Evolutionary conservation across 2,329 filamentous ascomycete genomes (phyloP).

Genomic region (Diaporthe citriasiana): DNA sequence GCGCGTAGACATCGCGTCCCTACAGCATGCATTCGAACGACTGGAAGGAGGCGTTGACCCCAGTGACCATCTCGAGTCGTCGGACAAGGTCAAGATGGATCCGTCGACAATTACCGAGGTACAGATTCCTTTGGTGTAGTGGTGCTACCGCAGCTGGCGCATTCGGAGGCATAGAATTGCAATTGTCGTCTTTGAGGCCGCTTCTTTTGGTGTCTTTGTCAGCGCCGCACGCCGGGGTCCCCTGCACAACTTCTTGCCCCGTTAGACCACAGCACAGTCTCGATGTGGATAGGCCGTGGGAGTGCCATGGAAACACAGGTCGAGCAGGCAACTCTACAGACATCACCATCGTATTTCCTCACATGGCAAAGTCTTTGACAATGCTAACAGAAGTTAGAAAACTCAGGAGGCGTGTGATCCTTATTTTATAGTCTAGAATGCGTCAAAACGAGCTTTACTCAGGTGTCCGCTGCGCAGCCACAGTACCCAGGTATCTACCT

Average conservation of each 20-base stretch:
- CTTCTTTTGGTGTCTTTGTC: constrained; percentile 28
- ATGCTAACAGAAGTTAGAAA: neutral
- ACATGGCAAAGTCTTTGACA: neutral
- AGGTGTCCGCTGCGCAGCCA: too few relatives aligned
- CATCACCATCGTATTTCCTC: neutral
- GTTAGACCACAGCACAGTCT: neutral
- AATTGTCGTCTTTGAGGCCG: constrained; percentile 15
- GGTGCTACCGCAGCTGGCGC: constrained; percentile 1
- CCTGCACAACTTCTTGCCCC: neutral
- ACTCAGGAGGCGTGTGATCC: neutral
- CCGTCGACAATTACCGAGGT: constrained; percentile 9
- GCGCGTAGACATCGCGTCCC: constrained; percentile 40
- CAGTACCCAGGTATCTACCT: too few relatives aligned
- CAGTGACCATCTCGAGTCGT: constrained; percentile 42
- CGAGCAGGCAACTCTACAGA: too few relatives aligned
- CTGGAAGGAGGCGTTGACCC: constrained; percentile 33
- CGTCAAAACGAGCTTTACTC: neutral
- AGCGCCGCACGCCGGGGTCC: constrained; percentile 12
- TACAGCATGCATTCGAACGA: constrained; percentile 43
- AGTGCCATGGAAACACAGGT: too few relatives aligned
- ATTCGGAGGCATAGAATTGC: neutral
- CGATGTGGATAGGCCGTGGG: too few relatives aligned
- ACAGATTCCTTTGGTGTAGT: constrained; percentile 16
- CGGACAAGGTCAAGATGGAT: constrained; percentile 18
- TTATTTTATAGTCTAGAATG: neutral